These are phyloP conservation scores for Fusarium sp. DNA, from an alignment of 2,329 filamentous ascomycete species.

Conservation along the genomic window DNA sequence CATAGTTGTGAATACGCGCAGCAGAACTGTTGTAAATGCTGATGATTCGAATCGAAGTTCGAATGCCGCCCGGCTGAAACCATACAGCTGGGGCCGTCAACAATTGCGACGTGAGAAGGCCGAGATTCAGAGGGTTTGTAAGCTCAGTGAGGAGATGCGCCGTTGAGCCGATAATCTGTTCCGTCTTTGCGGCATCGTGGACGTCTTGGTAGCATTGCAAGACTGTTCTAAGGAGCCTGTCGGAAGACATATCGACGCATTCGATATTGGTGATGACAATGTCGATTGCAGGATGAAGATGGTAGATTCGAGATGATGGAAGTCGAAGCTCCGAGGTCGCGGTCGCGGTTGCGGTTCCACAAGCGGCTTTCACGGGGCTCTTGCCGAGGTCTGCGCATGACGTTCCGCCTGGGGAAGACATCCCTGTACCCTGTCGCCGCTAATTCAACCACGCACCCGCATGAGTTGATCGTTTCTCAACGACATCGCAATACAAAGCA, in stretches of 20 bases:
- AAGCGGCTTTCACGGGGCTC: slow-evolving; percentile 42
- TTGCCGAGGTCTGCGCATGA: slow-evolving; percentile 47
- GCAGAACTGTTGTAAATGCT: slow-evolving; percentile 78
- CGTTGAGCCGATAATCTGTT: slow-evolving; percentile 73
- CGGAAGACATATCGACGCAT: slow-evolving; percentile 67
- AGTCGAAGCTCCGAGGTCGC: slow-evolving; percentile 29
- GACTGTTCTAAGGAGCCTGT: slow-evolving; percentile 73
- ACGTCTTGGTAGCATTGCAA: slow-evolving; percentile 68
- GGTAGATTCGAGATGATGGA: slow-evolving; percentile 7
- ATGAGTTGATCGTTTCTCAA: slow-evolving; percentile 21
- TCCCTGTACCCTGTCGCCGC: slow-evolving; percentile 30
- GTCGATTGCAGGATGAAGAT: not conserved
- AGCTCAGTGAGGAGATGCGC: slow-evolving; percentile 74
- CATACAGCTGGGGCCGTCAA: slow-evolving; percentile 78
- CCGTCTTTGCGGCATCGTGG: slow-evolving; percentile 61
- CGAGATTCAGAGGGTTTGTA: slow-evolving; percentile 79
- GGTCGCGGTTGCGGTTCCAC: slow-evolving; percentile 12
- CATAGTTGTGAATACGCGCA: slow-evolving; percentile 62
- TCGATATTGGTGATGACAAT: not conserved
- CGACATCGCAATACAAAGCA: slow-evolving; percentile 17
- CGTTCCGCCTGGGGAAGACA: slow-evolving; percentile 34
- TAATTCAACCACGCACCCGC: slow-evolving; percentile 30
- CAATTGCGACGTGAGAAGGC: slow-evolving; percentile 77
- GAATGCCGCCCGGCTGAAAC: slow-evolving; percentile 68
- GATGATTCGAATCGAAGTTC: slow-evolving; percentile 72